Base-by-base conservation (phyloP, 345 rosid genomes). In the Rhodomyrtus tomentosa region DNA sequence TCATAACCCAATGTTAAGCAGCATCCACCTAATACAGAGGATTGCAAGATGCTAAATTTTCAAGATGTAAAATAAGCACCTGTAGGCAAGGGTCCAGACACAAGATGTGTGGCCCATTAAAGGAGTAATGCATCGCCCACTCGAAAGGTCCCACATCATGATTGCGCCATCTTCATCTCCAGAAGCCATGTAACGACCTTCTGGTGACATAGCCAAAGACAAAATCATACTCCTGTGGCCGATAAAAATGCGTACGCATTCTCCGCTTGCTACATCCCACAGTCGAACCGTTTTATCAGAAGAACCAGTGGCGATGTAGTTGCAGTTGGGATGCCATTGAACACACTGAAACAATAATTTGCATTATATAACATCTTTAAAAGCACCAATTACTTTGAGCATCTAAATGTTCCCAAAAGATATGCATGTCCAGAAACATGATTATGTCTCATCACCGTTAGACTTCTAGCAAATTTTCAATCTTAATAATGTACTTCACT, bases 131-230 rank as follows among this genome's bases (percentile, higher is more conserved):
- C 98, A 94, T n/a, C 98, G 95, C 82, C 99, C 99, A 53, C 91
- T 95, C 49, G 99, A 91, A 82, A 97, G 95, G 90, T 96, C 99
- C 99, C 99, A 97, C 98, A 94, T 95, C 99, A 95, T 93, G 85
- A 95, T 93, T 25, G 93, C 88, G 72, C 99, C 99, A 88, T 96
- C 99, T 92, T 95, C 99, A 89, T 96, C 99, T 50, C 95, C 99
- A 21, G 99, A 97, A 53, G 99, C 98, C 99, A 95, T 93, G 84
- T 93, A 94, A 32, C 95, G 95, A 81, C 99, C 99, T 83, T 96
- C 98, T n/a, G 98, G 97, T 80, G 98, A 96, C 95, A 98, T 93
- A 21, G 99, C 96, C 86, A 98, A 83, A 18, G 98, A 96, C 80
- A 96, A 84, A 81, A 98, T 92, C 98, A 92, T 92, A 81, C 94